Evolutionary conservation across 2,329 filamentous ascomycete genomes (phyloP).

Genomic region (Fusarium sp.): DNA sequence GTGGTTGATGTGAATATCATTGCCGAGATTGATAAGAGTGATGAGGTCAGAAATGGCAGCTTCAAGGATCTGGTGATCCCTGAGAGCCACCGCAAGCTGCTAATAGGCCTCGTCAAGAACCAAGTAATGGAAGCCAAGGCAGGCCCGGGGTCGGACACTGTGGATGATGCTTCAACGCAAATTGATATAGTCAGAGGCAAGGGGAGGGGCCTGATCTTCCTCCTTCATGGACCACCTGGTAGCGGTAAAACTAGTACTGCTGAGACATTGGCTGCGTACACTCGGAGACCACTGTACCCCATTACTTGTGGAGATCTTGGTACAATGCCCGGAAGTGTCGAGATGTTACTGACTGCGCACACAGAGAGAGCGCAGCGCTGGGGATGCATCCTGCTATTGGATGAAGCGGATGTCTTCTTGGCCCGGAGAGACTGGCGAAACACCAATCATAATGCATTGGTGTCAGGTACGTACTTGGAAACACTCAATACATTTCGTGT

Average conservation of each 20-base stretch:
- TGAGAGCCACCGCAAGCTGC: neutral
- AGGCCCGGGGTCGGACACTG: neutral
- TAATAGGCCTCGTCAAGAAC: neutral
- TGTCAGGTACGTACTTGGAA: slow-evolving; percentile 8
- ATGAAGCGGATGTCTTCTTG: slow-evolving; percentile 21
- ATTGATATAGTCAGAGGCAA: slow-evolving; percentile 10
- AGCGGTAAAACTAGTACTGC: neutral
- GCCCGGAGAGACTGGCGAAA: slow-evolving; percentile 2
- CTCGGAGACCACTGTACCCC: neutral
- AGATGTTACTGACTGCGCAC: neutral
- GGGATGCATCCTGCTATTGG: slow-evolving; percentile 13
- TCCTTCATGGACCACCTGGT: neutral
- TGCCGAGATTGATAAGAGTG: neutral
- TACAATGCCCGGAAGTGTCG: neutral
- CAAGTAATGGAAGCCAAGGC: neutral
- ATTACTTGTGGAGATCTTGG: slow-evolving; percentile 6
- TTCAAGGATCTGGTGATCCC: slow-evolving; percentile 8
- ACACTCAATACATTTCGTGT: too few relatives aligned
- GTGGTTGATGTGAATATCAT: too few relatives aligned
- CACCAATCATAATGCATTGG: slow-evolving; percentile 7
- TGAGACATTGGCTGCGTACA: neutral
- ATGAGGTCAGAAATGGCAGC: neutral
- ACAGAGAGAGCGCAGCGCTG: neutral
- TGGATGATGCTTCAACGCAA: neutral
- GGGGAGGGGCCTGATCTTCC: neutral